Evolutionary conservation across 768 basidiomycete genomes (phyloP).

Genomic region (Lactifluus piperatus): DNA sequence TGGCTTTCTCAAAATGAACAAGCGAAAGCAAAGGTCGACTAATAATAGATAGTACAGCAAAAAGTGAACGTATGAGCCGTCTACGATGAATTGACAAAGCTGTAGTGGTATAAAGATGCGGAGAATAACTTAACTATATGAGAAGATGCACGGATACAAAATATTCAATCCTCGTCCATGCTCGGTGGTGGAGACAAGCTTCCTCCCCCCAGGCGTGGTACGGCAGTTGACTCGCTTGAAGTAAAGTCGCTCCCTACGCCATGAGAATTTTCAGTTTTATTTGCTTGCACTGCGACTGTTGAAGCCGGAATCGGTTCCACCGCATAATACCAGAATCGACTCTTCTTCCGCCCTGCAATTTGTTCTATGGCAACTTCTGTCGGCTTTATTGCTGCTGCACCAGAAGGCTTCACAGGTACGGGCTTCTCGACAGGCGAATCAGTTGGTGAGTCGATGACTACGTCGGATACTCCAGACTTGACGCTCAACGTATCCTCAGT

Average conservation of each 20-base stretch:
- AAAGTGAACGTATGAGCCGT: not conserved
- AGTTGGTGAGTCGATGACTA: conserved; percentile 10
- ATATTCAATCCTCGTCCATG: conserved; percentile 28
- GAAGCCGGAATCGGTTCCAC: conserved; percentile 54
- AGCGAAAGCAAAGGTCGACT: not conserved
- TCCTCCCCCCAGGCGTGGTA: conserved; percentile 32
- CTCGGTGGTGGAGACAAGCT: conserved; percentile 38
- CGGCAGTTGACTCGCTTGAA: conserved; percentile 20
- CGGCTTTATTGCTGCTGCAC: conserved; percentile 60
- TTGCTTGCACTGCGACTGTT: not conserved
- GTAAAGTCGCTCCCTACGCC: conserved; percentile 15
- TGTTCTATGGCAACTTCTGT: conserved; percentile 69
- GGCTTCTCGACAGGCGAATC: conserved; percentile 26
- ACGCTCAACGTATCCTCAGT: conserved; percentile 51
- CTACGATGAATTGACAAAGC: conserved; percentile 9
- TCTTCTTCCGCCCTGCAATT: conserved; percentile 72
- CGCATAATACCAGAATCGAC: conserved; percentile 85
- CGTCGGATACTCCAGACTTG: conserved; percentile 24
- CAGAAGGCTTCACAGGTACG: conserved; percentile 42
- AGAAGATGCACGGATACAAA: conserved; percentile 2
- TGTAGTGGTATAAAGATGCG: conserved; percentile 11
- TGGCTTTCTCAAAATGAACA: too few relatives aligned
- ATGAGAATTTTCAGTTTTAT: not conserved
- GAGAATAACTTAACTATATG: conserved; percentile 14
- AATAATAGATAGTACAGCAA: conserved; percentile 9